Conservation (phyloP, 805 yeast species). For the Candida vaughaniae region DNA sequence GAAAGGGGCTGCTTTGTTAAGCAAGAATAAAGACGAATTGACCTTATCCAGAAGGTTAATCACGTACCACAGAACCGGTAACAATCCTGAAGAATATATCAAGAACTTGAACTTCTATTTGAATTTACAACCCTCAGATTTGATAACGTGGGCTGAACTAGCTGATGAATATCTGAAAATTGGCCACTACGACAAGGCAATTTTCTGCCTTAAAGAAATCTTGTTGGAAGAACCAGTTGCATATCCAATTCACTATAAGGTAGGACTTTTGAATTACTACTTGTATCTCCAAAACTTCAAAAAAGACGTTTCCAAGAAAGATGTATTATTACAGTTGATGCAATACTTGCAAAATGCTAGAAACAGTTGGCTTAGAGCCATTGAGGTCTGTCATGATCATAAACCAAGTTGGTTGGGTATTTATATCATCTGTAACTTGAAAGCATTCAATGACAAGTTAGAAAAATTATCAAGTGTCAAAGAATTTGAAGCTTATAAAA, state of each 20-base stretch:
- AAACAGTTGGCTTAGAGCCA: slow-evolving; percentile 61
- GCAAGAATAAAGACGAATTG: slow-evolving; percentile 34
- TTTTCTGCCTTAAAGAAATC: slow-evolving; percentile 68
- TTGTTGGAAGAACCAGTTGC: slow-evolving; percentile 67
- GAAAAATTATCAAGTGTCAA: slow-evolving; percentile 12
- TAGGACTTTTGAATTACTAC: slow-evolving; percentile 48
- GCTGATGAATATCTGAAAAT: slow-evolving; percentile 58
- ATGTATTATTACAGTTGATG: slow-evolving; percentile 25
- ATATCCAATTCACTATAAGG: slow-evolving; percentile 59
- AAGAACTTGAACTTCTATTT: slow-evolving; percentile 53
- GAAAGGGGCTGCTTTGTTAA: slow-evolving; percentile 27
- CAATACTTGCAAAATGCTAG: slow-evolving; percentile 28
- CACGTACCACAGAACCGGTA: slow-evolving; percentile 26
- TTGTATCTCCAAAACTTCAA: slow-evolving; percentile 19
- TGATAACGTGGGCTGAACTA: slow-evolving; percentile 75
- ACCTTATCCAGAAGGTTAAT: slow-evolving; percentile 36
- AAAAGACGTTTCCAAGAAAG: slow-evolving; percentile 23
- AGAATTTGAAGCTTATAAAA: slow-evolving; percentile 20
- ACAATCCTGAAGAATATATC: slow-evolving; percentile 44
- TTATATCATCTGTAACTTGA: slow-evolving; percentile 28
- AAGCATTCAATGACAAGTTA: slow-evolving; percentile 19
- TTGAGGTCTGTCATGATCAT: slow-evolving; percentile 73
- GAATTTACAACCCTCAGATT: slow-evolving; percentile 70
- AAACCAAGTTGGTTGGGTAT: slow-evolving; percentile 76
- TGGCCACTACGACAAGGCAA: slow-evolving; percentile 67